Percentiles rank a stretch among this genome's conserved stretches.
These are phyloP conservation scores for Paramecium sexaurelia DNA, from an alignment of 73 alveolate species.

Conservation along the genomic window DNA sequence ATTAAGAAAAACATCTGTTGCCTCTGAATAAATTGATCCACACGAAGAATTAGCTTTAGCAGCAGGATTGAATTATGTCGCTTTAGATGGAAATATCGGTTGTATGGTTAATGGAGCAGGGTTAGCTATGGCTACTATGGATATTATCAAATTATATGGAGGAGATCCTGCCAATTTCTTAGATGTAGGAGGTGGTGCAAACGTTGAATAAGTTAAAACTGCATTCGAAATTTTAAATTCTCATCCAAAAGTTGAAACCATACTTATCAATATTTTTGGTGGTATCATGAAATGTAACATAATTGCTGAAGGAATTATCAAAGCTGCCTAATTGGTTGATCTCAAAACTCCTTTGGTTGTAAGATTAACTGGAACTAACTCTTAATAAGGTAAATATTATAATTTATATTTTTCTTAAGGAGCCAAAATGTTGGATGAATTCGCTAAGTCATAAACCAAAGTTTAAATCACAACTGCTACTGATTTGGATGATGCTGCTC, in stretches of 20 bases:
- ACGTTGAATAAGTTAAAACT: conserved; percentile 76
- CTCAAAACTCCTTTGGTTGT: conserved; percentile 91
- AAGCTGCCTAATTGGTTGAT: conserved; percentile 84
- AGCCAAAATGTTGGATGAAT: conserved; percentile 2
- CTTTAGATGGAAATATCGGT: conserved; percentile 90
- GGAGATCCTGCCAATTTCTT: conserved; percentile 98
- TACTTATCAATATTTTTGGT: conserved; percentile 89
- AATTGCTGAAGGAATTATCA: conserved; percentile 90
- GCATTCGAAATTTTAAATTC: conserved; percentile 79
- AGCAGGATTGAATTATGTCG: conserved; percentile 83
- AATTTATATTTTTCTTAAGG: not conserved
- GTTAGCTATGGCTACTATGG: conserved; percentile 99
- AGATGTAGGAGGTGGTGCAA: conserved; percentile 97
- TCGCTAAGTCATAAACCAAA: conserved; percentile 36
- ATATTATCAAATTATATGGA: conserved; percentile 85
- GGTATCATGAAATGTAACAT: conserved; percentile 92
- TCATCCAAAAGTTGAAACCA: conserved; percentile 86
- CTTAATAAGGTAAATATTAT: conserved; percentile 74
- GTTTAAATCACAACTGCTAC: conserved; percentile 36
- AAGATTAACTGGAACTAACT: conserved; percentile 91
- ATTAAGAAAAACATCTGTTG: conserved; percentile 72
- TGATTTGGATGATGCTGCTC: conserved; percentile 56
- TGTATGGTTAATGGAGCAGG: conserved; percentile 99
- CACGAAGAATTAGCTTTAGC: conserved; percentile 78
- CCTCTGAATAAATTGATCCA: conserved; percentile 71